Percentiles rank a stretch among this genome's conserved stretches.
Evolutionary conservation across 768 basidiomycete genomes (phyloP).

Genomic region (Dentipellis fragilis): DNA sequence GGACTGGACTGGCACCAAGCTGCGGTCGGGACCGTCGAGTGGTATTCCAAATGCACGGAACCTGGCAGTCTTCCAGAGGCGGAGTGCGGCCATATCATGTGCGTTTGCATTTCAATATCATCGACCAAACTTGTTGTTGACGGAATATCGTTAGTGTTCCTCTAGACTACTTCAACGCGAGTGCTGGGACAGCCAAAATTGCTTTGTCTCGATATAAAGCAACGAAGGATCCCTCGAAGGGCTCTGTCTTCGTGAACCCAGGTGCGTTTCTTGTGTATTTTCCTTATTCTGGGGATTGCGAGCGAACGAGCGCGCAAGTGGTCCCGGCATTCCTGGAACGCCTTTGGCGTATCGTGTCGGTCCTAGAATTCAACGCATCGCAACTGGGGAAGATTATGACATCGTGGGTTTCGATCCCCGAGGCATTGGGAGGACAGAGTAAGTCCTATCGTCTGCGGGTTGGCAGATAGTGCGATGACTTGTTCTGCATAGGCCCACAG

Average conservation of each 20-base stretch:
- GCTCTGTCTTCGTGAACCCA: conserved; percentile 23
- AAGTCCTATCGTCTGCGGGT: conserved; percentile 4
- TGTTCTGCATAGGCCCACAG: background rate
- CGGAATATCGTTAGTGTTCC: conserved; percentile 18
- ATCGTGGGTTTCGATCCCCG: conserved; percentile 22
- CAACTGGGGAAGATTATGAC: conserved; percentile 17
- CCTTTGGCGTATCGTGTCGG: background rate
- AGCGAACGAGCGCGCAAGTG: background rate
- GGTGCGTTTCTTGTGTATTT: conserved; percentile 11
- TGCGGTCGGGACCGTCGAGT: conserved; percentile 7
- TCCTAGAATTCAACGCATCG: conserved; percentile 7
- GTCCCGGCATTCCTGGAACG: background rate
- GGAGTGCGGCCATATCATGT: conserved; percentile 18
- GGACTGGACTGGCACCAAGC: background rate
- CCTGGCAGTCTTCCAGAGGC: conserved; percentile 6
- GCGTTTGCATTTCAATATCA: background rate
- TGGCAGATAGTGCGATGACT: no score
- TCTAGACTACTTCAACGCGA: conserved; percentile 21
- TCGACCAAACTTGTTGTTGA: background rate
- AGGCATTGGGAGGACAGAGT: conserved; percentile 23
- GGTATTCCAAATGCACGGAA: conserved; percentile 5
- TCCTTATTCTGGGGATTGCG: background rate
- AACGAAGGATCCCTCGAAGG: conserved; percentile 16
- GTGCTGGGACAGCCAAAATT: conserved; percentile 20
- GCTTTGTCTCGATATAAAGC: conserved; percentile 22